A percentile compares a stretch with the other conserved stretches of the same genome.
Conservation (phyloP, 805 yeast genomes). For the Saccharomycopsis sp. region DNA sequence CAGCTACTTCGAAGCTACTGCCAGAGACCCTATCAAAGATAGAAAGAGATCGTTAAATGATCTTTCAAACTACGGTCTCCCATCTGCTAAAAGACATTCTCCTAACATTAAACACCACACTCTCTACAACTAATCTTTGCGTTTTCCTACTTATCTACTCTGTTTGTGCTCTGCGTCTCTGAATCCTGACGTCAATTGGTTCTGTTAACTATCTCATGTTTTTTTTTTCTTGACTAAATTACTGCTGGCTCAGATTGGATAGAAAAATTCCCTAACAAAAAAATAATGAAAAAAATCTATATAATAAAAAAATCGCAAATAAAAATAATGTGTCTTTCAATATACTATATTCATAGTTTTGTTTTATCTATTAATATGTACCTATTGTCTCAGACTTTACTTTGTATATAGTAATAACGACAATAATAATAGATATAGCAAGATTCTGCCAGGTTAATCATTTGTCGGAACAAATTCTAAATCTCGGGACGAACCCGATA, state of each 20-base stretch:
- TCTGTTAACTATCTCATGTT: background rate
- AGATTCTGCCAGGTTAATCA: no score
- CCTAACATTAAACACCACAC: slow-evolving; percentile 16
- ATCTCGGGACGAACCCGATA: no score
- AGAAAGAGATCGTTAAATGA: slow-evolving; percentile 10
- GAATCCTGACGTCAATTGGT: background rate
- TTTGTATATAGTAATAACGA: no score
- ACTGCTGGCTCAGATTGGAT: background rate
- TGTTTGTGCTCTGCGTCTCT: background rate
- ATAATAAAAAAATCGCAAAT: background rate
- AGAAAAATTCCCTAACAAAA: background rate
- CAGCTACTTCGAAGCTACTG: background rate
- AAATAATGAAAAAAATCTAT: background rate
- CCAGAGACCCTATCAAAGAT: slow-evolving; percentile 11
- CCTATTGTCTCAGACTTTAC: no score
- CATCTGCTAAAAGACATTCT: slow-evolving; percentile 14
- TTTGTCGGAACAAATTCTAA: no score
- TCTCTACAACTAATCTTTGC: slow-evolving; percentile 5
- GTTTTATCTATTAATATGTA: no score
- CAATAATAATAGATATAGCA: no score
- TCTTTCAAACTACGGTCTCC: background rate
- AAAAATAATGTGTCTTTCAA: background rate
- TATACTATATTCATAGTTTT: background rate
- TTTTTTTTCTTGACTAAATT: background rate
- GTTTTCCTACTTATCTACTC: background rate